Conservation (phyloP, 495 filamentous ascomycete species). For the Neurospora tetrasperma region DNA sequence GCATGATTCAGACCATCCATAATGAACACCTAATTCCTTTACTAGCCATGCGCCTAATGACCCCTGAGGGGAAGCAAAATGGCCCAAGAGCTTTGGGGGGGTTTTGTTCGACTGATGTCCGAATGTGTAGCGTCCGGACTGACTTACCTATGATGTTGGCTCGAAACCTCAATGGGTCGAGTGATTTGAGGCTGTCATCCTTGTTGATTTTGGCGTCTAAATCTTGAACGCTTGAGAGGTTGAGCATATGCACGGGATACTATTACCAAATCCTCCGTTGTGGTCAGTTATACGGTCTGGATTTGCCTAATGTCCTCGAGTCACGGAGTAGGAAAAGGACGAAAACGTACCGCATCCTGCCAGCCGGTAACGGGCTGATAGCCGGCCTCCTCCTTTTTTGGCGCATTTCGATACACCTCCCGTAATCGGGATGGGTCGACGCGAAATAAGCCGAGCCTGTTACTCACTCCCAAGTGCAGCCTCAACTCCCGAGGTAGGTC, state of each 20-base stretch:
- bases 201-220: slow-evolving; percentile 47
- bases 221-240: slow-evolving; percentile 61
- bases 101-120: not conserved
- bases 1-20: not conserved
- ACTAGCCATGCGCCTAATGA: not conserved
- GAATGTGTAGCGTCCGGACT: not conserved
- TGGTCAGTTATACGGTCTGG: not conserved
- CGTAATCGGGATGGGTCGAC: slow-evolving; percentile 50
- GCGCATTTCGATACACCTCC: slow-evolving; percentile 67
- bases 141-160: slow-evolving; percentile 66
- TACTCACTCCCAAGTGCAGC: slow-evolving; percentile 52
- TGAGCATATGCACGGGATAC: slow-evolving; percentile 79
- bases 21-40: not conserved
- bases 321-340: not conserved
- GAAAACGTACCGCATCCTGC: slow-evolving; percentile 58
- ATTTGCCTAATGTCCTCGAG: not conserved
- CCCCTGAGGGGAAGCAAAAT: not conserved
- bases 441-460: slow-evolving; percentile 62
- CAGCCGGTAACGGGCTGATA: slow-evolving; percentile 74
- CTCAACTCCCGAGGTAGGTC: slow-evolving; percentile 40
- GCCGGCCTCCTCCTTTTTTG: slow-evolving; percentile 53
- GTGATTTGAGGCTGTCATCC: slow-evolving; percentile 27
- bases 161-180: slow-evolving; percentile 66
- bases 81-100: not conserved
- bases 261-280: slow-evolving; percentile 12